Base-by-base conservation (phyloP, 208 protist species). In the Leishmania braziliensis region DNA sequence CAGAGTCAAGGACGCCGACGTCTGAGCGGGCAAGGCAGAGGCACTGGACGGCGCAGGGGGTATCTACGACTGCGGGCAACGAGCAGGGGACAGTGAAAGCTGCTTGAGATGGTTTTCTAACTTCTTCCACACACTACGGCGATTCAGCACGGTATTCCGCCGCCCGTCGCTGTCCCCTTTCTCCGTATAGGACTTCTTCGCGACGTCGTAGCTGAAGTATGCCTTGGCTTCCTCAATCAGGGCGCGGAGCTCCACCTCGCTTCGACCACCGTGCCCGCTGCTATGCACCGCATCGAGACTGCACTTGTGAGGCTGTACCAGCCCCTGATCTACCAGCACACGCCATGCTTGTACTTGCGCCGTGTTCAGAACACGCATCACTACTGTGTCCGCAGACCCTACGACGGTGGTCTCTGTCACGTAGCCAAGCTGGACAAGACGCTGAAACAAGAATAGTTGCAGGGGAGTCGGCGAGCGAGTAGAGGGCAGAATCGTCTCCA, bases 391-490 rank as follows among this genome's bases (percentile, higher is more conserved):
- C 0, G 80, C 54, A 16, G 65, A n/a, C 0, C 78, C 20, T 6
- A 85, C 56, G 9, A 56, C 36, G 0, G 82, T 82, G 72, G 36
- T 50, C 1, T 70, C 78, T 20, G 9, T 50, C 9, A 88, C 63
- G 46, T 85, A 82, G 39, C 79, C 84, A 39, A 88, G 78, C 9
- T 60, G 20, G 20, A 90, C 72, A 20, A 92, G 76, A 10, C 84
- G 84, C 12, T 85, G 62, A 29, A 92, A 89, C 20, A 90, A 62
- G 48, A 92, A 85, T 18, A 80, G 50, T 74, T 92, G 84, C 33
- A 62, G 70, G 4, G 56, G 50, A 6, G 83, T 75, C 82, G 90
- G 85, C 36, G 58, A 62, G 33, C 48, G 70, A 43, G 84, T 75
- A 18, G 62, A 12, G 1, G 86, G 79, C 26, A 89, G 26, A 46